A percentile compares a stretch with the other conserved stretches of the same genome.
These are phyloP conservation scores for Backusella psychrophila DNA, from an alignment of 192 early-diverging fungal genomes.

Conservation along the genomic window DNA sequence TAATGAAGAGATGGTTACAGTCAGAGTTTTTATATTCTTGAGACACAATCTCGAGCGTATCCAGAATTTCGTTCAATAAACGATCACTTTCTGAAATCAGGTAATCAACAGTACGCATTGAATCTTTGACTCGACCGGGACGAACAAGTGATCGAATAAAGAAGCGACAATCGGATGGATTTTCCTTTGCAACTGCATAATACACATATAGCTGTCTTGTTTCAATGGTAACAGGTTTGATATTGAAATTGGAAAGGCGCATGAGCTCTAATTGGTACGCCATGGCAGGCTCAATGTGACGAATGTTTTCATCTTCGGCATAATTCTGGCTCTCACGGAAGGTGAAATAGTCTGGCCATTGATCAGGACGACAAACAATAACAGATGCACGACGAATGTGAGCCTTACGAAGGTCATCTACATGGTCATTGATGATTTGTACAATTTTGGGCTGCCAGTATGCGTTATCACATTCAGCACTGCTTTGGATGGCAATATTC, in stretches of 20 bases:
- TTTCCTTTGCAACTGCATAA: constrained; percentile 92
- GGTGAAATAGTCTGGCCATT: constrained; percentile 91
- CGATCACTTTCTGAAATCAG: constrained; percentile 91
- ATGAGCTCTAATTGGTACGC: constrained; percentile 95
- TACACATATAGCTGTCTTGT: constrained; percentile 95
- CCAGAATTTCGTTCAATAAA: constrained; percentile 89
- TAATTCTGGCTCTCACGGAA: constrained; percentile 87
- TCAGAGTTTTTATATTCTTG: constrained; percentile 91
- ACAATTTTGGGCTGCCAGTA: constrained; percentile 64
- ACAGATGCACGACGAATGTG: constrained; percentile 87
- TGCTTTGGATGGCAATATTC: constrained; percentile 78
- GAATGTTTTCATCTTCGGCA: constrained; percentile 88
- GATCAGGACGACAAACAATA: constrained; percentile 77
- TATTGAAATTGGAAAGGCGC: constrained; percentile 89
- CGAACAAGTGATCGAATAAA: constrained; percentile 96
- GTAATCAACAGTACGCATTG: constrained; percentile 89
- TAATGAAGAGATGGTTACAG: constrained; percentile 98
- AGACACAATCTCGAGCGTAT: constrained; percentile 89
- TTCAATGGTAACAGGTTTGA: constrained; percentile 91
- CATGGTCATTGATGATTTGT: constrained; percentile 58
- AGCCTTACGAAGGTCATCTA: constrained; percentile 61
- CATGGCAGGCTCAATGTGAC: constrained; percentile 97
- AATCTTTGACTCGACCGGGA: constrained; percentile 77
- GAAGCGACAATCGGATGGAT: constrained; percentile 91
- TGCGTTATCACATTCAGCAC: constrained; percentile 67